Evolutionary conservation across 1,139 yeast species (phyloP), one percentile per base, ranked within the genome.

Genomic region (Hemisphaericaspora xylofermentans): DNA sequence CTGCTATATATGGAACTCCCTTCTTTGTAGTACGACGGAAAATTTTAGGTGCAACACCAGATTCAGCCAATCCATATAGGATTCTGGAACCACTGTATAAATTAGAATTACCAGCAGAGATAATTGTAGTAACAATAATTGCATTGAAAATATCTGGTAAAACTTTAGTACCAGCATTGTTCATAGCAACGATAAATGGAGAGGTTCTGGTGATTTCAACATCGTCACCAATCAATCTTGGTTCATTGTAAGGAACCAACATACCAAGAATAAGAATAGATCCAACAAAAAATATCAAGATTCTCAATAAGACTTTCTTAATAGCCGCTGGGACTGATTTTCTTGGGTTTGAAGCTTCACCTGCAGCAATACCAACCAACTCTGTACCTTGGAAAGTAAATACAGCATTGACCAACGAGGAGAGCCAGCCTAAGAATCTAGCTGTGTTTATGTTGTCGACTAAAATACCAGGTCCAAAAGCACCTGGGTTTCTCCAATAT

Each of bases 401-500:
- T 33, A 67, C 64, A 8, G 68, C 64, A 6, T 64, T 52, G 33
- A 63, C 43, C 54, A 47, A 58, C 52, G 44, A 57, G 53, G 36
- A 60, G 46, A 46, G 40, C 33, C 39, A 22, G 36, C 84, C 85
- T 43, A 82, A 68, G 54, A 83, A 82, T 51, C 80, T 68, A 40
- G 71, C 85, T 18, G 81, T 74, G 54, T 74, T 70, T 30, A 65
- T 61, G 48, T 73, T 63, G 26, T 52, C 44, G 13, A 71, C 65
- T 32, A 60, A 53, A 42, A 71, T 65, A 35, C 88, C 88, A 6
- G 82, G 74, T 47, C 87, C 89, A 81, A 77, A 88, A 1, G 96
- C 83, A 40, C 96, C 96, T 2, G 96, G 43, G 47, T 24, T 43
- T 46, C 18, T 39, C 26, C 14, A 44, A 28, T 8, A 44, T 40